phyloP scores from a whole-genome alignment of 805 yeast genomes.

The Kodamaea neixiangensis region DNA sequence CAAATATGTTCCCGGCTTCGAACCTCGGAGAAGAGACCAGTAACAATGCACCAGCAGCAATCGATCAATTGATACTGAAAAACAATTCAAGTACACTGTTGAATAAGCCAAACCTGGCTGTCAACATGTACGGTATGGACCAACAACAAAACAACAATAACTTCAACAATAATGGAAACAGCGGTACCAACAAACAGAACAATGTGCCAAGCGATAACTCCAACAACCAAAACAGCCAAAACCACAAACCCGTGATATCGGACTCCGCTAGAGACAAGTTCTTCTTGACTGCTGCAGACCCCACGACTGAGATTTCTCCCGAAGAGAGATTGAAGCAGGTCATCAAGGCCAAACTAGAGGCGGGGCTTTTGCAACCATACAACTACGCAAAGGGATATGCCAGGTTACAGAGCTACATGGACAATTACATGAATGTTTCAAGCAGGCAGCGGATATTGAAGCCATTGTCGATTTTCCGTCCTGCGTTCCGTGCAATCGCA shows the following conservation, averaged over 20 bases:
- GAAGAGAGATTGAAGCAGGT: constrained; percentile 92
- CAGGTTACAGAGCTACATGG: constrained; percentile 86
- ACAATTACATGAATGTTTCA: constrained; percentile 81
- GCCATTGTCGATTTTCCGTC: constrained; percentile 83
- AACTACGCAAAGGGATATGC: constrained; percentile 94
- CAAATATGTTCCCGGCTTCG: constrained; percentile 1
- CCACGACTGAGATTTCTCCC: constrained; percentile 90
- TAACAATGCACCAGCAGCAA: background rate
- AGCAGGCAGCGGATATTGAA: constrained; percentile 83
- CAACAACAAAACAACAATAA: constrained; percentile 3
- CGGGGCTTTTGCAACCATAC: constrained; percentile 89
- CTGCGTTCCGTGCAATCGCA: constrained; percentile 92
- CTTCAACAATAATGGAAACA: background rate
- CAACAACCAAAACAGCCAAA: background rate
- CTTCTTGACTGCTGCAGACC: constrained; percentile 95
- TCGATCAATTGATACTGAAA: constrained; percentile 3
- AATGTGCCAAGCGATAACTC: background rate
- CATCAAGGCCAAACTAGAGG: constrained; percentile 90
- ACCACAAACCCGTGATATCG: constrained; percentile 47
- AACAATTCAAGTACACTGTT: background rate
- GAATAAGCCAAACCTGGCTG: background rate
- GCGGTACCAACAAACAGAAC: background rate
- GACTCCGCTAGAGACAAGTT: constrained; percentile 91
- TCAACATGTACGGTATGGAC: constrained; percentile 1
- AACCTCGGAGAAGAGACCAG: background rate